phyloP scores from a whole-genome alignment of 2,329 filamentous ascomycete species.

The Epichloe coenophiala region DNA sequence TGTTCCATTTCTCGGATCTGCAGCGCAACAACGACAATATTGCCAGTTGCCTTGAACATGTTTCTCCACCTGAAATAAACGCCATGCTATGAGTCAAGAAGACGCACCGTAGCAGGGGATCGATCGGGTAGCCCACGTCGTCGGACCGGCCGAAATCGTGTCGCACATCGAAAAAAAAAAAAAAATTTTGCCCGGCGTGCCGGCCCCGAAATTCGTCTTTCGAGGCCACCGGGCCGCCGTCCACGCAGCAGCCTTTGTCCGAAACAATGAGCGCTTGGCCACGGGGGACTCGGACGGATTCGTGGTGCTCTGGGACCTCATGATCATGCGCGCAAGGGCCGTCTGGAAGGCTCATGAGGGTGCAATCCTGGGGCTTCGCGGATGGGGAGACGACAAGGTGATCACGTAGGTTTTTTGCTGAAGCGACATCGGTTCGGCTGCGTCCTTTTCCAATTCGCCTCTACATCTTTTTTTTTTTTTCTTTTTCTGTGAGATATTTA shows the following conservation, averaged over 20 bases:
- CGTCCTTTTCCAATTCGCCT: not conserved
- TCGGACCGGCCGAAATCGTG: not conserved
- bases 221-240: slow-evolving; percentile 75
- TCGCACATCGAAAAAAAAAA: not conserved
- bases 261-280: slow-evolving; percentile 59
- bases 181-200: slow-evolving; percentile 16
- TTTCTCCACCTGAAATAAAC: no score
- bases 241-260: slow-evolving; percentile 62
- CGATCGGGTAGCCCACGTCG: not conserved
- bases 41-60: no score
- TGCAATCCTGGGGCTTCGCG: slow-evolving; percentile 60
- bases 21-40: no score
- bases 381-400: slow-evolving; percentile 58
- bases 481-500: not conserved
- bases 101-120: no score
- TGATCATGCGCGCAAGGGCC: slow-evolving; percentile 64
- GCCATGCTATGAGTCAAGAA: no score
- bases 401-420: slow-evolving; percentile 57
- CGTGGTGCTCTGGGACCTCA: slow-evolving; percentile 73
- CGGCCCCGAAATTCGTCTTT: slow-evolving; percentile 48
- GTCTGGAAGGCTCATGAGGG: slow-evolving; percentile 79
- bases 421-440: not conserved
- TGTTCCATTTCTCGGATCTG: no score
- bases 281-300: slow-evolving; percentile 87
- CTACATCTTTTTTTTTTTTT: not conserved